phyloP scores from a whole-genome alignment of 331 rosid genomes.

The Phaseolus coccineus region DNA sequence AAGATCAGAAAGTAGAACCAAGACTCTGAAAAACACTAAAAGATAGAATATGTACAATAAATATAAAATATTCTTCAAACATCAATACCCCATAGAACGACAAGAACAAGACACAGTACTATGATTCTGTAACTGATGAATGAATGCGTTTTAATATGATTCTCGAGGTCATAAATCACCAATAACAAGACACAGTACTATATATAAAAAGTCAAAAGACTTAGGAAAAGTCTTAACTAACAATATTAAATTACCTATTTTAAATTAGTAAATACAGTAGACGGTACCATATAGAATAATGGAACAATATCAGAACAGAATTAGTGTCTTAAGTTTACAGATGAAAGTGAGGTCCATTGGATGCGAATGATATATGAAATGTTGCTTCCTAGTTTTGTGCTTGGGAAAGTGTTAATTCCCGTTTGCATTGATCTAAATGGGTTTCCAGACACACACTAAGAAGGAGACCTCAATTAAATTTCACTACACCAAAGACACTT shows the following conservation, averaged over 20 bases:
- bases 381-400: too few species aligned
- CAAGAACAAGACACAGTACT: neutral
- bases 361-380: too few species aligned
- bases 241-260: neutral
- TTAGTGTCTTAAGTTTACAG: neutral
- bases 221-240: neutral
- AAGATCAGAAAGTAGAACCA: conserved; percentile 30
- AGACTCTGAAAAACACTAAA: conserved; percentile 10
- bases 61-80: conserved; percentile 23
- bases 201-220: conserved; percentile 1
- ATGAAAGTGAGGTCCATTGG: too few species aligned
- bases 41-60: neutral
- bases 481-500: conserved; percentile 4
- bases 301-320: neutral
- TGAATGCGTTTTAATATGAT: neutral
- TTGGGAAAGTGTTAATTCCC: too few species aligned
- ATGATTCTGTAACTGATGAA: neutral
- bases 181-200: conserved; percentile 16
- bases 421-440: too few species aligned
- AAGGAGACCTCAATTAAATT: neutral
- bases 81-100: conserved; percentile 22
- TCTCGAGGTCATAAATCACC: conserved; percentile 19
- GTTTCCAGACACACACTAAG: neutral
- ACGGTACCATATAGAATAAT: neutral
- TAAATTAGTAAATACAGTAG: neutral